Base-by-base conservation (phyloP, 805 yeast species). In the Ogataea siamensis region DNA sequence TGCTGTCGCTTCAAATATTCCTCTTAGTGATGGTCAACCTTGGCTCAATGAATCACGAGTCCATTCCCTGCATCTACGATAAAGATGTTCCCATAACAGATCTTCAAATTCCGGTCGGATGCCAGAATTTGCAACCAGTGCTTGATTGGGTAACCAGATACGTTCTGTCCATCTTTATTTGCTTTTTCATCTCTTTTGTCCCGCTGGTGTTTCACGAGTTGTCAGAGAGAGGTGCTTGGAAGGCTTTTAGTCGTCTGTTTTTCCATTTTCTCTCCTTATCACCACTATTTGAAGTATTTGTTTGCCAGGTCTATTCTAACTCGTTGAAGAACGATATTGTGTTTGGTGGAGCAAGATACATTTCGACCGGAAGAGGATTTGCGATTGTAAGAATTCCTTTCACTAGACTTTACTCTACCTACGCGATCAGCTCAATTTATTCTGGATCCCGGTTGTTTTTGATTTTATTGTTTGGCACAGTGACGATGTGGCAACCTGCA, bases 211-310 rank as follows among this genome's bases (percentile, higher is more conserved):
- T 91, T 5, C 97, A 91, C 54, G 98, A 91, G 56, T 55, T 87
- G 29, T 74, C 87, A 9, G 98, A 91, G 58, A 78, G 88, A 52
- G 97, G 98, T 0, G 49, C 81, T 10, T 71, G 83, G 76, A 81
- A 82, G 49, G 91, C 96, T 0, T 50, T 73, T 2, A 67, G 73
- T 24, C 71, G 97, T 46, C 74, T 89, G 34, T 57, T 74, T n/a
- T 76, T 74, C 58, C 98, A 91, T 54, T 70, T 91, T 40, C 57
- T 76, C 21, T 88, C 96, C 0, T 61, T 89, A 42, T 84, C 97
- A 2, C 97, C 97, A 2, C 64, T 89, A 37, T 91, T 91, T 63
- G 98, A 91, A 59, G 97, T 91, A 5, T 88, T 91, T 64, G 96
- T 87, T 7, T 87, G 97, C 59, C 96, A 89, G 62, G 83, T 89